Conservation (phyloP, 2,329 filamentous ascomycete genomes). For the Paraphoma chrysanthemicola region DNA sequence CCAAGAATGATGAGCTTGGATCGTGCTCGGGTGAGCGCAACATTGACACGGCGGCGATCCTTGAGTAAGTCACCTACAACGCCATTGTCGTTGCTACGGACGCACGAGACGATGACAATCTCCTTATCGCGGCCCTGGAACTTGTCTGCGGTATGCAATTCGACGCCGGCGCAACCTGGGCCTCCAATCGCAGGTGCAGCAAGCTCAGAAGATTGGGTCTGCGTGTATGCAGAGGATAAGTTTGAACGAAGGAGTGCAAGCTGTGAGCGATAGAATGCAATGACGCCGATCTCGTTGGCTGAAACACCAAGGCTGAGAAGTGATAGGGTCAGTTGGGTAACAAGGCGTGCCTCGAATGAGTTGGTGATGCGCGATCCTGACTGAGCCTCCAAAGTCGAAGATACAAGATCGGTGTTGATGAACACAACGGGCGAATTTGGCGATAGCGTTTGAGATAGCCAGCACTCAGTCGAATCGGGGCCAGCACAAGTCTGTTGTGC, state of each 20-base stretch:
- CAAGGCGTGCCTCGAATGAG: constrained; percentile 77
- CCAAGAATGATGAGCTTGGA: constrained; percentile 91
- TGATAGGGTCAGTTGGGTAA: constrained; percentile 79
- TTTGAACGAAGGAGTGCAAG: constrained; percentile 80
- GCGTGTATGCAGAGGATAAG: constrained; percentile 62
- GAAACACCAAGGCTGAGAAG: constrained; percentile 79
- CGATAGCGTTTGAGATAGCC: constrained; percentile 75
- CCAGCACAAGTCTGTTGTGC: constrained; percentile 56
- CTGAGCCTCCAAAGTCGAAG: constrained; percentile 70
- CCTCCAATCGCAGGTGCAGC: constrained; percentile 17
- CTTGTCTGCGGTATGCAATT: constrained; percentile 96
- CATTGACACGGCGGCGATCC: constrained; percentile 93
- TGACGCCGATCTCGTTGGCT: constrained; percentile 82
- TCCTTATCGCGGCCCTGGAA: constrained; percentile 98
- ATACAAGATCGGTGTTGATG: constrained; percentile 84
- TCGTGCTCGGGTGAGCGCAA: constrained; percentile 91
- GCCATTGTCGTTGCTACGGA: constrained; percentile 82
- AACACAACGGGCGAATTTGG: constrained; percentile 80
- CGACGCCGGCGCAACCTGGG: constrained; percentile 60
- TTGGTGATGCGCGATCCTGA: constrained; percentile 86
- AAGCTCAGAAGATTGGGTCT: constrained; percentile 54
- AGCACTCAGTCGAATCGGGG: constrained; percentile 64
- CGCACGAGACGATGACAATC: constrained; percentile 84
- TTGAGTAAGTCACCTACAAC: constrained; percentile 89
- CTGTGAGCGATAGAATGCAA: constrained; percentile 96